Percentiles rank a stretch among this genome's conserved stretches.
Evolutionary conservation across 1,284 basidiomycete species (phyloP).

Genomic region (Wallemia ichthyophaga): DNA sequence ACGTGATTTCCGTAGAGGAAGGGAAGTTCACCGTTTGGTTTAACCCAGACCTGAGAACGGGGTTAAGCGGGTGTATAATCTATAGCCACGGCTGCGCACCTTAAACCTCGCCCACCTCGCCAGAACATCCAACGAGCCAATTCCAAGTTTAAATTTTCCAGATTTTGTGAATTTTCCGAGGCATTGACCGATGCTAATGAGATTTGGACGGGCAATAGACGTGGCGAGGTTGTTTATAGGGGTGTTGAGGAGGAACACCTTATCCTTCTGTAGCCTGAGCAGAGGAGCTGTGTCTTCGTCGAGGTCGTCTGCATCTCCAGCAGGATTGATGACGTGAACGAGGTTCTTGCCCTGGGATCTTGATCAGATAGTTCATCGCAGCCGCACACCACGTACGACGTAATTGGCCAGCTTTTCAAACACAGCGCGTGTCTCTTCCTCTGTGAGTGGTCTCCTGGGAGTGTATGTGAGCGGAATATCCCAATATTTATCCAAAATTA

Average conservation of each 20-base stretch:
- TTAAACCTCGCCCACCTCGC: constrained; percentile 97
- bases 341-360: constrained; percentile 16
- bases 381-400: constrained; percentile 8
- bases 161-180: constrained; percentile 94
- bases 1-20: constrained; percentile 98
- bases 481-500: neutral
- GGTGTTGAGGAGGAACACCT: constrained; percentile 75
- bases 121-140: constrained; percentile 73
- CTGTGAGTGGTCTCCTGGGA: constrained; percentile 18
- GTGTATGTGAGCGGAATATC: neutral
- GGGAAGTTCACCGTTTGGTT: constrained; percentile 96
- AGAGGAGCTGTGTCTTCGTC: neutral
- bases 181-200: constrained; percentile 80
- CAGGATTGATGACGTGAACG: constrained; percentile 17
- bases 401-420: constrained; percentile 21
- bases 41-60: constrained; percentile 75
- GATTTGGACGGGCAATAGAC: constrained; percentile 68
- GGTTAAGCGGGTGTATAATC: neutral
- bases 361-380: too few species aligned
- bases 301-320: neutral
- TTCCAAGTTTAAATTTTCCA: constrained; percentile 90
- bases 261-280: constrained; percentile 12
- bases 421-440: constrained; percentile 19
- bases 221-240: constrained; percentile 73
- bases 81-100: constrained; percentile 20